These are phyloP conservation scores for Pulveroboletus ravenelii DNA, from an alignment of 768 basidiomycete genomes.

Conservation along the genomic window DNA sequence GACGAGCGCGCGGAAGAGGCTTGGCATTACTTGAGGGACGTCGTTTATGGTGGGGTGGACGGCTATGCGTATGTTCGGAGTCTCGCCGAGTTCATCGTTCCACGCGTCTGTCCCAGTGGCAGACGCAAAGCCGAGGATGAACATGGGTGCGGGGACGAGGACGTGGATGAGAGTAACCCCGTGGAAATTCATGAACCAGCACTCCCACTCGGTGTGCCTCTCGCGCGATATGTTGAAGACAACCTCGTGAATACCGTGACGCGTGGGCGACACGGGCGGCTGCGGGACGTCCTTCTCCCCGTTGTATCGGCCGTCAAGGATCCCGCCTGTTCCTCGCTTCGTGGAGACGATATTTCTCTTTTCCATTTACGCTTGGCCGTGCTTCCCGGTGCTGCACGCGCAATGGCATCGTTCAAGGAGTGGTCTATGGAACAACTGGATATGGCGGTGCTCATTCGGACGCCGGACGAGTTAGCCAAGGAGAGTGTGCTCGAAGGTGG, in stretches of 20 bases:
- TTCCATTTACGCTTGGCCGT: slow-evolving; percentile 9
- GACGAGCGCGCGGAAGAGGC: slow-evolving; percentile 46
- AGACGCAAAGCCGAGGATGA: background rate
- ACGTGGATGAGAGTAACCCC: background rate
- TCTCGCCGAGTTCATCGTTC: slow-evolving; percentile 63
- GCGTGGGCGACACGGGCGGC: slow-evolving; percentile 35
- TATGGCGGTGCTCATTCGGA: slow-evolving; percentile 39
- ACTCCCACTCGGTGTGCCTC: slow-evolving; percentile 29
- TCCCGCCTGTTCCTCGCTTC: background rate
- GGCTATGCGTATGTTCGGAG: slow-evolving; percentile 75
- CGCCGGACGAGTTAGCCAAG: slow-evolving; percentile 37
- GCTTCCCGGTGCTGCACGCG: slow-evolving; percentile 11
- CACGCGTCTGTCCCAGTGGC: slow-evolving; percentile 15
- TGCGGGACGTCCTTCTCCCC: slow-evolving; percentile 27
- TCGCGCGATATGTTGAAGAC: slow-evolving; percentile 39
- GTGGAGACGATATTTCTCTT: background rate
- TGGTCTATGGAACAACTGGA: slow-evolving; percentile 31
- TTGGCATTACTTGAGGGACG: slow-evolving; percentile 62
- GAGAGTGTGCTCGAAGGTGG: slow-evolving; percentile 27
- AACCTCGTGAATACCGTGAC: slow-evolving; percentile 39
- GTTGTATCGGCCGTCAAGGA: background rate
- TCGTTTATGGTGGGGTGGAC: slow-evolving; percentile 78
- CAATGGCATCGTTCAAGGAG: slow-evolving; percentile 1
- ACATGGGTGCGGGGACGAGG: background rate
- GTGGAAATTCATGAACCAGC: background rate